Evolutionary conservation across 2,329 filamentous ascomycete genomes (phyloP).

Genomic region (Arthrobotrys entomopaga): DNA sequence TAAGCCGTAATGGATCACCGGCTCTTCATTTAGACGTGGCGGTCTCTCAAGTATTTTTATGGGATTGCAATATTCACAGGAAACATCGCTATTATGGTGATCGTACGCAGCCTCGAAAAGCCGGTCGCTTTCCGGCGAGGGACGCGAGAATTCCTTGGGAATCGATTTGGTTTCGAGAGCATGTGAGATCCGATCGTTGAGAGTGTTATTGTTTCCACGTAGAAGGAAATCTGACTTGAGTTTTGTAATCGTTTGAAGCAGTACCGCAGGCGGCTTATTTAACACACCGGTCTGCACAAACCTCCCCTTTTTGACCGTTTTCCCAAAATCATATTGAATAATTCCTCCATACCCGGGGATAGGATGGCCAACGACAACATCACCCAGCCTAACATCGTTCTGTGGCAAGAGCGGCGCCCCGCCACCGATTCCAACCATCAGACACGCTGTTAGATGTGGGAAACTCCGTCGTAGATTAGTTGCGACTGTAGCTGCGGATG

Average conservation of each 20-base stretch:
- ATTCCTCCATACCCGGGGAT: neutral
- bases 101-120: no score
- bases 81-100: no score
- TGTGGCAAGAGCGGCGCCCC: conserved; percentile 26
- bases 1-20: conserved; percentile 11
- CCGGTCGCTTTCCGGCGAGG: no score
- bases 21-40: neutral
- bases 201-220: no score
- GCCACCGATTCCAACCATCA: conserved; percentile 30
- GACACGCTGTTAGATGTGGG: neutral
- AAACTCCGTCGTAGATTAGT: neutral
- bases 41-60: neutral
- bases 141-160: no score
- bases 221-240: no score
- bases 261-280: conserved; percentile 20
- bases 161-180: no score
- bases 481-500: neutral
- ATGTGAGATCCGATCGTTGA: no score
- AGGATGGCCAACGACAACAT: conserved; percentile 21
- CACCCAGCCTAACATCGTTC: conserved; percentile 20
- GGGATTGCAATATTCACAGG: neutral
- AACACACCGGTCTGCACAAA: conserved; percentile 5
- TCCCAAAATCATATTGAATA: conserved; percentile 26
- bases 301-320: neutral
- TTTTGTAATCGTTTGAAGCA: no score